A percentile compares a stretch with the other conserved stretches of the same genome.
Conservation (phyloP, 805 yeast species). For the Ogataea saltuana region DNA sequence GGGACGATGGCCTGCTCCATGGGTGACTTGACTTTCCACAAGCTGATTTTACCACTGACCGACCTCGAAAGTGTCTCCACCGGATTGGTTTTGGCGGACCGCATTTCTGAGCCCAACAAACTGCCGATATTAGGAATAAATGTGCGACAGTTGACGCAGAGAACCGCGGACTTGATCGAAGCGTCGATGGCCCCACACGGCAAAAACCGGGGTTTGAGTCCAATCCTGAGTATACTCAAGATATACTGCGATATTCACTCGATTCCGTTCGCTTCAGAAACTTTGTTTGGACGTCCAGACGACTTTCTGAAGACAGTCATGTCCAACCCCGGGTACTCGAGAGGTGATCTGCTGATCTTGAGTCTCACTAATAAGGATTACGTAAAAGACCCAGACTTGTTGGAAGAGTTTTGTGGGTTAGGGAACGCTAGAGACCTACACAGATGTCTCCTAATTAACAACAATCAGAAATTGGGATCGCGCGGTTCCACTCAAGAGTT, state of each 20-base stretch:
- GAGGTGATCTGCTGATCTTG: constrained; percentile 27
- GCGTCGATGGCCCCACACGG: constrained; percentile 47
- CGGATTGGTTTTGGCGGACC: constrained; percentile 32
- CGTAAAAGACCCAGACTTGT: constrained; percentile 11
- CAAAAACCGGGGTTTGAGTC: constrained; percentile 39
- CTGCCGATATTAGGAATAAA: constrained; percentile 50
- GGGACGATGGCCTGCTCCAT: constrained; percentile 29
- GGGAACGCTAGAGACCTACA: constrained; percentile 12
- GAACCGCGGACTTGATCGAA: constrained; percentile 69
- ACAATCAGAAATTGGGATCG: constrained; percentile 22
- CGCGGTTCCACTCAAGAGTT: neutral
- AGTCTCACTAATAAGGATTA: constrained; percentile 28
- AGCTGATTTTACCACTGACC: constrained; percentile 29
- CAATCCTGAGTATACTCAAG: constrained; percentile 33
- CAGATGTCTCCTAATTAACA: constrained; percentile 31
- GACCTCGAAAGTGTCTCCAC: constrained; percentile 33
- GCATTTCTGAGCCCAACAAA: constrained; percentile 26
- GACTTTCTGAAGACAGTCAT: constrained; percentile 27
- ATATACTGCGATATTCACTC: constrained; percentile 34
- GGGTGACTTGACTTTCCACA: constrained; percentile 21
- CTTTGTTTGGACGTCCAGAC: constrained; percentile 32
- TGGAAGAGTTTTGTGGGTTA: constrained; percentile 15
- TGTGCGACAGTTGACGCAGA: constrained; percentile 58
- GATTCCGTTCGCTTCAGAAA: constrained; percentile 35
- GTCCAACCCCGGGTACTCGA: constrained; percentile 19